Percentiles rank a stretch among this genome's conserved stretches.
Evolutionary conservation across 192 early-diverging fungal genomes (phyloP).

Genomic region (Coemansia sp.): DNA sequence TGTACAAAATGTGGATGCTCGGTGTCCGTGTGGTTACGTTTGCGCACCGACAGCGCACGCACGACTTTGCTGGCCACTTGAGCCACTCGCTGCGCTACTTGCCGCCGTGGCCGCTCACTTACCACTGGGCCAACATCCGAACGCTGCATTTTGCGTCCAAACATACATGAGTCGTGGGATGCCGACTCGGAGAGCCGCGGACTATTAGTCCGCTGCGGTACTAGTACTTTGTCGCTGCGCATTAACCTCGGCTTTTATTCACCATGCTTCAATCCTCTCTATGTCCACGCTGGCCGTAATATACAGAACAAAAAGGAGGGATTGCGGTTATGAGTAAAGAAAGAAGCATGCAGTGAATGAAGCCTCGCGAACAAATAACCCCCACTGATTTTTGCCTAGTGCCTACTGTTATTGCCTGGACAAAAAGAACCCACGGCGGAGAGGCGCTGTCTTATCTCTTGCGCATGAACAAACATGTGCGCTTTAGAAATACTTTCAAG

Average conservation of each 20-base stretch:
- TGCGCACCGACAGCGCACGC: slow-evolving; percentile 11
- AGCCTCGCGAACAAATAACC: background rate
- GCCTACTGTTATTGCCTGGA: too few relatives aligned
- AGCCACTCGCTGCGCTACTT: slow-evolving; percentile 4
- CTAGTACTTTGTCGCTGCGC: background rate
- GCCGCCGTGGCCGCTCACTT: background rate
- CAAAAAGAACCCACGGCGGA: too few relatives aligned
- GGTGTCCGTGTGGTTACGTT: background rate
- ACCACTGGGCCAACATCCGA: background rate
- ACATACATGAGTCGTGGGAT: background rate
- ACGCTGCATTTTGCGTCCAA: background rate
- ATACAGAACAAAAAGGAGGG: background rate
- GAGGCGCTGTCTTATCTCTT: too few relatives aligned
- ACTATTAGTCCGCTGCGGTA: slow-evolving; percentile 1
- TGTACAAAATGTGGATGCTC: background rate
- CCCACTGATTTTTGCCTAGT: too few relatives aligned
- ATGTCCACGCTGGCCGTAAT: background rate
- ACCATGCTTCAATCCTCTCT: background rate
- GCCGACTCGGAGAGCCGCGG: background rate
- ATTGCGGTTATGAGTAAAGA: background rate
- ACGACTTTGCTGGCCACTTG: slow-evolving; percentile 2
- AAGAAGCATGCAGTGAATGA: background rate
- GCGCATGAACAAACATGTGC: too few relatives aligned
- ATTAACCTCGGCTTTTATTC: background rate
- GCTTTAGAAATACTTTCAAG: too few relatives aligned